A percentile compares a stretch with the other conserved stretches of the same genome.
These are phyloP conservation scores for Yamadazyma siamensis DNA, from an alignment of 1,139 yeast species.

Conservation along the genomic window DNA sequence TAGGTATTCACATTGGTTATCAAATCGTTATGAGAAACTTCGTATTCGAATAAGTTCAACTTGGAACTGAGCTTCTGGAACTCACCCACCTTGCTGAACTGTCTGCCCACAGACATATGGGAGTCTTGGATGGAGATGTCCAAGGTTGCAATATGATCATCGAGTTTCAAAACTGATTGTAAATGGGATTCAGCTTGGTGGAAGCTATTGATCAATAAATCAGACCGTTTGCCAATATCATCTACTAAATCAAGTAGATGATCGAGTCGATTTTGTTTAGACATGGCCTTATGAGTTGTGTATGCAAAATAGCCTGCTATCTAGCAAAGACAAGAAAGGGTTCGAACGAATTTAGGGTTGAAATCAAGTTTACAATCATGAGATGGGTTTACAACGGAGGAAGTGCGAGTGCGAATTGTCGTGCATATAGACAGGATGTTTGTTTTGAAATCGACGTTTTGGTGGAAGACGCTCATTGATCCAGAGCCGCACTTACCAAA, in stretches of 20 bases:
- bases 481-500: background rate
- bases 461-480: background rate
- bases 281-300: background rate
- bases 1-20: conserved; percentile 46
- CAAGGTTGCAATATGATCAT: conserved; percentile 21
- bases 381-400: too few species aligned
- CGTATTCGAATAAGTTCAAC: conserved; percentile 34
- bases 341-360: too few species aligned
- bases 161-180: conserved; percentile 18
- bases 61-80: conserved; percentile 31
- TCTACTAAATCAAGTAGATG: conserved; percentile 15
- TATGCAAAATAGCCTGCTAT: conserved; percentile 1
- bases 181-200: conserved; percentile 22
- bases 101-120: conserved; percentile 19
- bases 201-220: conserved; percentile 19
- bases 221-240: conserved; percentile 26
- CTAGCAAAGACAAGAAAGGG: too few species aligned
- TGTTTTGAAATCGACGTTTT: background rate
- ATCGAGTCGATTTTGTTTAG: too few species aligned
- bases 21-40: conserved; percentile 27
- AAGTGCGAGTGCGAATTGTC: background rate
- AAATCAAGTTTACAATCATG: too few species aligned
- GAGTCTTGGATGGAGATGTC: conserved; percentile 33
- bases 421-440: background rate
- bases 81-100: too few species aligned